Conservation (phyloP, 345 rosid genomes). For the Eutrema heterophyllum region DNA sequence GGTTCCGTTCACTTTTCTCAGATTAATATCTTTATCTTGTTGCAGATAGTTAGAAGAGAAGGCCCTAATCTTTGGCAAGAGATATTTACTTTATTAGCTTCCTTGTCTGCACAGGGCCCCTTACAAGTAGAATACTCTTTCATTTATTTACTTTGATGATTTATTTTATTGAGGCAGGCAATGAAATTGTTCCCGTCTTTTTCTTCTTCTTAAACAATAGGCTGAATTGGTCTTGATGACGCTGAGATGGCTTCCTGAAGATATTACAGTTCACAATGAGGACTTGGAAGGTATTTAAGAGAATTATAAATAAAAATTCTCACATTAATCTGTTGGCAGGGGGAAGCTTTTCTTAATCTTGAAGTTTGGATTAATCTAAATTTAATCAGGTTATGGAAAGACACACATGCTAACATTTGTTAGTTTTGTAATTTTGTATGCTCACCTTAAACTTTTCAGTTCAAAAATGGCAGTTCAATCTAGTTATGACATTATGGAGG, state of each 20-base stretch:
- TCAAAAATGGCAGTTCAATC: not conserved
- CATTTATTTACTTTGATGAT: not conserved
- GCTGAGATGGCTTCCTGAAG: slow-evolving; percentile 97
- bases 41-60: slow-evolving; percentile 86
- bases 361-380: not conserved
- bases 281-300: slow-evolving; percentile 77
- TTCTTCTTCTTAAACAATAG: slow-evolving; percentile 31
- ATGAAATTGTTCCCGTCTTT: not conserved
- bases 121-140: slow-evolving; percentile 45
- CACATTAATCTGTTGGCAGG: not conserved
- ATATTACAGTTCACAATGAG: slow-evolving; percentile 93
- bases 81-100: slow-evolving; percentile 63
- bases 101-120: slow-evolving; percentile 73
- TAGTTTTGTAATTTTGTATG: not conserved
- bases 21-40: slow-evolving; percentile 12
- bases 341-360: not conserved
- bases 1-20: not conserved
- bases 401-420: not conserved
- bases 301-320: not conserved
- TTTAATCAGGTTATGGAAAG: not conserved
- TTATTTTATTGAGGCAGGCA: slow-evolving; percentile 8
- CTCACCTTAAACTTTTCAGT: not conserved
- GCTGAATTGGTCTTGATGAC: slow-evolving; percentile 82
- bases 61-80: slow-evolving; percentile 75
- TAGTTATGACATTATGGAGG: not conserved